Base-by-base conservation (phyloP, 176 grass and related monocot genomes). In the Cenchrus purpureus region DNA sequence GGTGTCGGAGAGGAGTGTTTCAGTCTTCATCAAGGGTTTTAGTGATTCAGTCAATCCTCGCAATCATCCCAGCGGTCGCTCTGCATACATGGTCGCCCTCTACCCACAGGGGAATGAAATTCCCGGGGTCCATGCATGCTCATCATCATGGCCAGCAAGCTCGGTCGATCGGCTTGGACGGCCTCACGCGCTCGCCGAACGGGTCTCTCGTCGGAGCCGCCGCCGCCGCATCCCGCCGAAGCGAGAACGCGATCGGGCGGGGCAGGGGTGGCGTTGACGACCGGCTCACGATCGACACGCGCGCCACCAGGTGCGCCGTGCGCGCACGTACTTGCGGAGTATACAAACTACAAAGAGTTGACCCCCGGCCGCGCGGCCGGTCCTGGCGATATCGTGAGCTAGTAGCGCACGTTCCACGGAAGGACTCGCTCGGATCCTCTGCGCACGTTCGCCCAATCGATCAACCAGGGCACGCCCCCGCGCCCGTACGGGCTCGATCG, bases 1-100 rank as follows among this genome's bases (percentile, higher is more conserved):
- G 12, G 8, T 12, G 14, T 37, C 16, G 68, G 43, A 13, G 68
- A 71, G 68, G 9, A 45, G 37, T 40, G 3, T 4, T 40, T 70
- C 67, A 45, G 40, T 54, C 4, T 0, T 6, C 5, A 46, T 6
- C 5, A 46, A 17, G 53, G 15, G 12, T 4, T 40, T 40, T 2
- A 62, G 76, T 6, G 76, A 65, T 79, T 73, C 68, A 74, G 85
- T 81, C 85, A 87, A 87, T 66, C 34, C 37, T 40, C 57, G 45
- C 72, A 44, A 82, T 56, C 48, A 65, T 32, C 68, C 68, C 48
- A 61, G 48, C 32, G 50, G 71, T 59, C 19, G 3, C 28, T 64
- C 42, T 82, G 37, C 37, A 25, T 25, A 25, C 25, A 40, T 40
- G 78, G 59, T 68, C 50, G 77, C 48, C 48, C 42, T 10, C 4